phyloP scores from a whole-genome alignment of 2,329 filamentous ascomycete species.

The Ambrosiella beaveri region DNA sequence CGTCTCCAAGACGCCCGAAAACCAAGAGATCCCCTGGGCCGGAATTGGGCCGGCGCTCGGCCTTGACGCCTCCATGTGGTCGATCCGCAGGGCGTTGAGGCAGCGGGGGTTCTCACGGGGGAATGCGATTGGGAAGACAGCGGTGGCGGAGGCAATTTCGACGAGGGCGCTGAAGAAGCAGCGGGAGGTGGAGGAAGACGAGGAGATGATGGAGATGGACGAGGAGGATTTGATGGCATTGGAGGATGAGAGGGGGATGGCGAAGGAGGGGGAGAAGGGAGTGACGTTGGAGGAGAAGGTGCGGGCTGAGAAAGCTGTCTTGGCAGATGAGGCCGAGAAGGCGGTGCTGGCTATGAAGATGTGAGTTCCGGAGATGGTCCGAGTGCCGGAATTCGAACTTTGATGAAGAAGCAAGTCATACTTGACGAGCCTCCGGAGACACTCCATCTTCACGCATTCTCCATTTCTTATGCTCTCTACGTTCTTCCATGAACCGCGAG shows the following conservation, averaged over 20 bases:
- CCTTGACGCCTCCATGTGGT: slow-evolving; percentile 11
- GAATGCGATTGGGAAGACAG: slow-evolving; percentile 8
- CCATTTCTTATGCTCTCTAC: neutral
- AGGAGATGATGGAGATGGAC: neutral
- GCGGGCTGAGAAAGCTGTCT: neutral
- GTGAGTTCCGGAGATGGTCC: neutral
- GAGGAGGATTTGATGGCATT: neutral
- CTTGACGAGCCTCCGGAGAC: neutral
- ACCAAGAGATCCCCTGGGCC: slow-evolving; percentile 12
- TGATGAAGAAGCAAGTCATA: neutral
- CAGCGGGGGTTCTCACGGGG: slow-evolving; percentile 10
- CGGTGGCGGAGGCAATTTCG: slow-evolving; percentile 3
- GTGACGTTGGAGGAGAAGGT: neutral
- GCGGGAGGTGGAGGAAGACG: neutral
- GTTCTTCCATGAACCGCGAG: no score
- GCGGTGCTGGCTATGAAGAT: neutral
- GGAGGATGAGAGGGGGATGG: neutral
- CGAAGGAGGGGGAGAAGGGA: neutral
- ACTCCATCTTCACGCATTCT: neutral
- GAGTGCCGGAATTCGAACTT: neutral
- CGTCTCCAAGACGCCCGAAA: slow-evolving; percentile 5
- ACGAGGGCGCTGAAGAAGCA: slow-evolving; percentile 1
- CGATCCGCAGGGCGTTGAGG: slow-evolving; percentile 7
- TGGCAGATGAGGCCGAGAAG: slow-evolving; percentile 1
- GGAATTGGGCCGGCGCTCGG: slow-evolving; percentile 11